phyloP scores from a whole-genome alignment of 2,329 filamentous ascomycete genomes.

The Clonostachys rosea region DNA sequence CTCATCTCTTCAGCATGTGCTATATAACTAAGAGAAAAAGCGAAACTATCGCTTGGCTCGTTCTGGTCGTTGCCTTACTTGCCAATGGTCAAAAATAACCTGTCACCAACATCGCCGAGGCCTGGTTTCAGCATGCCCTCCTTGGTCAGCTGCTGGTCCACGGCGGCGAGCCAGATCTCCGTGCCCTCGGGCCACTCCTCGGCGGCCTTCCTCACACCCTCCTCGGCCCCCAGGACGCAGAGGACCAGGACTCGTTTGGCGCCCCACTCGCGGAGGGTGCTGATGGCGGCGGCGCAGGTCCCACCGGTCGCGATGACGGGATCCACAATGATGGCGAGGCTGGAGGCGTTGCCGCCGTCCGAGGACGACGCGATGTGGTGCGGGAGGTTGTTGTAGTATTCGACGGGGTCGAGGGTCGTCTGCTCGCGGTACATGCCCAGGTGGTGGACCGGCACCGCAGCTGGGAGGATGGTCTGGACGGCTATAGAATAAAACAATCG shows the following conservation, averaged over 20 bases:
- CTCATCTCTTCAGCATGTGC: too few species aligned
- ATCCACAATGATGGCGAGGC: conserved; percentile 79
- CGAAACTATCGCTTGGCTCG: not conserved
- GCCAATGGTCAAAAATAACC: conserved; percentile 83
- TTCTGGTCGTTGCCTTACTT: conserved; percentile 53
- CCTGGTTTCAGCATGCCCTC: conserved; percentile 89
- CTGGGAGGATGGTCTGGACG: conserved; percentile 76
- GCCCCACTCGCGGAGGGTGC: conserved; percentile 86
- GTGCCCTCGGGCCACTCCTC: conserved; percentile 73
- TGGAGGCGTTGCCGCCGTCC: conserved; percentile 29
- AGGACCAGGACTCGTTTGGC: conserved; percentile 77
- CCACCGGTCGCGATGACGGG: conserved; percentile 92
- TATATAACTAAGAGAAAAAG: not conserved
- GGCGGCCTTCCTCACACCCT: conserved; percentile 69
- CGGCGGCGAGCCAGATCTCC: conserved; percentile 76
- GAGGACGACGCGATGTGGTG: conserved; percentile 50
- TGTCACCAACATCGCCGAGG: conserved; percentile 84
- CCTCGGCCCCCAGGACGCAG: conserved; percentile 66
- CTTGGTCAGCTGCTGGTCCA: conserved; percentile 71
- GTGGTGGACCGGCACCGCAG: conserved; percentile 80
- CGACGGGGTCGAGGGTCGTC: conserved; percentile 79
- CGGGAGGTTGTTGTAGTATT: conserved; percentile 97
- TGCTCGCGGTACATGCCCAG: conserved; percentile 93
- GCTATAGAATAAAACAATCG: conserved; percentile 37
- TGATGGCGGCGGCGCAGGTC: conserved; percentile 84